phyloP scores from a whole-genome alignment of 108 stramenopile genomes.

The Aurantiochytrium sp. region DNA sequence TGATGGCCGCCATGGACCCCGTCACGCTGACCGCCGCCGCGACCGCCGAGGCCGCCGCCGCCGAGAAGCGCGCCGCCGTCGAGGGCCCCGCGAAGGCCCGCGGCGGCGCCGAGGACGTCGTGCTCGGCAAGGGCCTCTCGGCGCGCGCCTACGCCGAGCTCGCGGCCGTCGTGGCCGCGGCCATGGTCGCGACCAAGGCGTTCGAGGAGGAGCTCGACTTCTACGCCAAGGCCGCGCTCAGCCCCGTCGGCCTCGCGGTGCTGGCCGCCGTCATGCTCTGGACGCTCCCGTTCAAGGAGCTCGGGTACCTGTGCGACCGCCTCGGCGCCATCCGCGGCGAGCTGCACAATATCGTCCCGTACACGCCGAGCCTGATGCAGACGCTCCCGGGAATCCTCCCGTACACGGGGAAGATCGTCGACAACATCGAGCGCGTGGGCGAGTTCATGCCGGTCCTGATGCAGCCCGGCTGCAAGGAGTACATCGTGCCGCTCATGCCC shows the following conservation, averaged over 20 bases:
- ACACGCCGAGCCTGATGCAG: not conserved
- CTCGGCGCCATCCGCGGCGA: not conserved
- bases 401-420: not conserved
- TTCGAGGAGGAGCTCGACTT: not conserved
- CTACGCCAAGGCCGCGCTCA: not conserved
- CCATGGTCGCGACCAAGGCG: not conserved
- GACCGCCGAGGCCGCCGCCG: too few relatives aligned
- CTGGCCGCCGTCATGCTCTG: not conserved
- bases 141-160: not conserved
- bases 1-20: too few relatives aligned
- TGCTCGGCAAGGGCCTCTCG: not conserved
- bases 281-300: not conserved
- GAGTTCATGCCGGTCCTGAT: not conserved
- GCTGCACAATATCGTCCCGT: not conserved
- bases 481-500: conserved; percentile 7
- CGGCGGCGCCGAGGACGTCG: not conserved
- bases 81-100: too few relatives aligned
- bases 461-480: conserved; percentile 28
- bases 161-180: not conserved
- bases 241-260: not conserved
- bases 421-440: conserved; percentile 19
- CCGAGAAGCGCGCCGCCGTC: too few relatives aligned
- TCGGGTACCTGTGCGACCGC: not conserved
- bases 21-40: too few relatives aligned
- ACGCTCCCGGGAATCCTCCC: conserved; percentile 8